Conservation (phyloP, 2,329 filamentous ascomycete species). For the Lachnellula willkommii region DNA sequence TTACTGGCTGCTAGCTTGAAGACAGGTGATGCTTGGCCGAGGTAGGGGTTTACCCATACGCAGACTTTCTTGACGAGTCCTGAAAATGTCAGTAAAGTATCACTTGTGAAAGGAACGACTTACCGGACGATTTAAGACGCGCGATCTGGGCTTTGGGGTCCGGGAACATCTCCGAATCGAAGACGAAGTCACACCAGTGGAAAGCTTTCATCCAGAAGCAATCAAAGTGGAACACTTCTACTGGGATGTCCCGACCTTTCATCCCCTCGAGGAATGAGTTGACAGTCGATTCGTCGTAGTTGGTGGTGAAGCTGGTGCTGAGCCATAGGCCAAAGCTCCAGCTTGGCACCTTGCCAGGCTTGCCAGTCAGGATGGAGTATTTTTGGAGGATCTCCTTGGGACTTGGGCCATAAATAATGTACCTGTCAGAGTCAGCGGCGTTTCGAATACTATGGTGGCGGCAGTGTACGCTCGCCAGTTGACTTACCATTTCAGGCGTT, state of each 20-base stretch:
- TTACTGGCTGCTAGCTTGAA: slow-evolving; percentile 52
- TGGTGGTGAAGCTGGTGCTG: slow-evolving; percentile 62
- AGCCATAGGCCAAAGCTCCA: slow-evolving; percentile 77
- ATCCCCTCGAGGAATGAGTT: slow-evolving; percentile 54
- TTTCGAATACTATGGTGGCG: no score
- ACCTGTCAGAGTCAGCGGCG: slow-evolving; percentile 32
- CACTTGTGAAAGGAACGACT: neutral
- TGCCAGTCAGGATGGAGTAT: slow-evolving; percentile 64
- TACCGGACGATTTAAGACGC: slow-evolving; percentile 44
- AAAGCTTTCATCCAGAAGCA: slow-evolving; percentile 60
- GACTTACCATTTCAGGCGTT: slow-evolving; percentile 58
- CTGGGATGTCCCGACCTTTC: slow-evolving; percentile 49
- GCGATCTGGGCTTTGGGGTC: slow-evolving; percentile 51
- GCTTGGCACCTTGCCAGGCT: slow-evolving; percentile 57
- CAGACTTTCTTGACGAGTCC: slow-evolving; percentile 42
- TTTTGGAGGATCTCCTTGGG: slow-evolving; percentile 66
- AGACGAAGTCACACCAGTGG: slow-evolving; percentile 60
- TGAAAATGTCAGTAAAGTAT: slow-evolving; percentile 45
- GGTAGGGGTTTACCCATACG: slow-evolving; percentile 60
- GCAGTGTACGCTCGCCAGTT: no score
- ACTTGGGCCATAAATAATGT: slow-evolving; percentile 64
- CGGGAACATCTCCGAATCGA: slow-evolving; percentile 52
- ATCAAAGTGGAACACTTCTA: slow-evolving; percentile 59
- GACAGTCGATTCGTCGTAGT: slow-evolving; percentile 55
- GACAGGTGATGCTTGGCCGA: slow-evolving; percentile 54